Conservation (phyloP, 2,329 filamentous ascomycete genomes). For the Alternaria sp. region DNA sequence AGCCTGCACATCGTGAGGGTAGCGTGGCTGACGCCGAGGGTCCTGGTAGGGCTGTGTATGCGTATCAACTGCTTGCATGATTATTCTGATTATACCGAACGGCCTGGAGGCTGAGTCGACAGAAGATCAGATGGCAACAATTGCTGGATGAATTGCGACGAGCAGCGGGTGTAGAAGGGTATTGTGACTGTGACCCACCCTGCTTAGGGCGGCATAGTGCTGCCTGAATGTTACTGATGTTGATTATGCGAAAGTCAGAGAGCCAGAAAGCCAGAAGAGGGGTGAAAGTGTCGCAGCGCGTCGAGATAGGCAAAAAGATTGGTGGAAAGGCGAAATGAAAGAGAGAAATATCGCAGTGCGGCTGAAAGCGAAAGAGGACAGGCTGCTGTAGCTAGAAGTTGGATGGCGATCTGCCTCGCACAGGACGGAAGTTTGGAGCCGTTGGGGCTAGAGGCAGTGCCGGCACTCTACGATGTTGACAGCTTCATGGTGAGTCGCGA, state of each 20-base stretch:
- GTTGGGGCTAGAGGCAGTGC: slow-evolving; percentile 48
- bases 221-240: slow-evolving; percentile 37
- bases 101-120: slow-evolving; percentile 36
- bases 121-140: slow-evolving; percentile 17
- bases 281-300: slow-evolving; percentile 27
- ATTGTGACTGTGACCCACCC: slow-evolving; percentile 42
- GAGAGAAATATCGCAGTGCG: slow-evolving; percentile 37
- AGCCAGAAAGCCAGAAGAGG: slow-evolving; percentile 25
- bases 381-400: slow-evolving; percentile 39
- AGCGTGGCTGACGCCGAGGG: slow-evolving; percentile 48
- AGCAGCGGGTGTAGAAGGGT: slow-evolving; percentile 28
- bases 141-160: slow-evolving; percentile 20
- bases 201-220: slow-evolving; percentile 48
- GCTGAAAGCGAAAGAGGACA: slow-evolving; percentile 35
- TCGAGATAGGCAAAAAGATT: slow-evolving; percentile 24
- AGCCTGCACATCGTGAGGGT: slow-evolving; percentile 43
- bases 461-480: slow-evolving; percentile 38
- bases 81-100: slow-evolving; percentile 24
- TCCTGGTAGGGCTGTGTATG: slow-evolving; percentile 46
- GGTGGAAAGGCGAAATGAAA: slow-evolving; percentile 25
- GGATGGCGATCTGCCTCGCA: slow-evolving; percentile 47
- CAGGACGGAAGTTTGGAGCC: slow-evolving; percentile 36
- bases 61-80: slow-evolving; percentile 47
- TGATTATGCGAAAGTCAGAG: slow-evolving; percentile 29
- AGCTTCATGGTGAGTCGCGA: slow-evolving; percentile 36